These are phyloP conservation scores for Rhodotorula diobovata DNA, from an alignment of 768 basidiomycete genomes.

Conservation along the genomic window DNA sequence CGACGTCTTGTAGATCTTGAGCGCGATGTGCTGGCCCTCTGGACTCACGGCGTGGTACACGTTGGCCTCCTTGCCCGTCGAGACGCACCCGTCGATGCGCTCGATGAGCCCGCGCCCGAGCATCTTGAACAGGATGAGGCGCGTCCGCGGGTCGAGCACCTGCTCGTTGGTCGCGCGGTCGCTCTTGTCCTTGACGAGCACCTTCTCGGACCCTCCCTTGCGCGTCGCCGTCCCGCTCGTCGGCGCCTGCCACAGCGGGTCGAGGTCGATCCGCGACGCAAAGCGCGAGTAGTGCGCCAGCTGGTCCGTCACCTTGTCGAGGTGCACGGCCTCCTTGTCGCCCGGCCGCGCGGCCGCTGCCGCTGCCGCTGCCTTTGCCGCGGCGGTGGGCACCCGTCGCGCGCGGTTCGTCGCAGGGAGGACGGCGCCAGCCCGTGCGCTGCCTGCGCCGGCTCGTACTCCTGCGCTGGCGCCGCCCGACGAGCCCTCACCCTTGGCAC, in stretches of 20 bases:
- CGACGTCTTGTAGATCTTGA: conserved; percentile 98
- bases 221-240: conserved; percentile 62
- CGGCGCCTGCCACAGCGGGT: conserved; percentile 62
- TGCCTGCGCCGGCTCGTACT: conserved; percentile 6
- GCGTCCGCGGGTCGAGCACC: conserved; percentile 90
- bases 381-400: neutral
- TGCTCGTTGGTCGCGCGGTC: conserved; percentile 96
- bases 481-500: conserved; percentile 60
- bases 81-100: conserved; percentile 91
- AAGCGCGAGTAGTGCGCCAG: conserved; percentile 59
- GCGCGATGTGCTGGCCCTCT: conserved; percentile 62
- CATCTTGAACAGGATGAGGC: conserved; percentile 93
- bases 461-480: conserved; percentile 17
- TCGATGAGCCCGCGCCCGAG: conserved; percentile 80
- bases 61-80: conserved; percentile 98
- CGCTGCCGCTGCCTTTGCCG: too few relatives aligned
- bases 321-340: conserved; percentile 31
- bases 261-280: conserved; percentile 69
- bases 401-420: conserved; percentile 28
- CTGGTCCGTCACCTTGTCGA: conserved; percentile 65
- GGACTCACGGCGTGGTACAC: conserved; percentile 75
- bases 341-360: too few relatives aligned
- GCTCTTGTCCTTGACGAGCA: conserved; percentile 89
- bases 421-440: conserved; percentile 13
- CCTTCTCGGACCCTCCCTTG: conserved; percentile 79